Base-by-base conservation (phyloP, 2,329 filamentous ascomycete genomes). In the Ceratocystis papillata region DNA sequence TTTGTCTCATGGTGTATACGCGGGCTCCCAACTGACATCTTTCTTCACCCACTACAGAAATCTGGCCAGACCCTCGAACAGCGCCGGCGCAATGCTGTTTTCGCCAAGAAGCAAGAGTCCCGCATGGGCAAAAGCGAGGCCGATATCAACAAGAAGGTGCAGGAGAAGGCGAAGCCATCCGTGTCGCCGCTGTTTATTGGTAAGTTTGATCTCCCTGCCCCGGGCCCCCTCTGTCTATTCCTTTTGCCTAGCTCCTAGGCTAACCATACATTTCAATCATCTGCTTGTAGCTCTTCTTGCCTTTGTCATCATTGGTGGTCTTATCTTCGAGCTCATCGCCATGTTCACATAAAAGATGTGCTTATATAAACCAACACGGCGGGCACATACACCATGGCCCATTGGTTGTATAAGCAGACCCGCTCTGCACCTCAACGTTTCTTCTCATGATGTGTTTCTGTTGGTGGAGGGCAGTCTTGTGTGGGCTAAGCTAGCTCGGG, bases 31-130 rank as follows among this genome's bases (percentile, higher is more conserved):
- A 8, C 48, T n/a, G 65, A 67, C 25, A 33, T 66, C 41, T 46
- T 59, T 53, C 48, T 30, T 50, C 28, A 20, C 22, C 33, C 17
- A 5, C 60, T 59, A 53, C 67, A 72, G 66, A 65, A 67, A 59
- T 50, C 30, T 28, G 46, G 63, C 67, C 89, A 93, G 86, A 94
- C 89, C 71, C 89, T 87, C 71, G 83, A 90, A 76, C 90, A 94
- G 80, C 87, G 89, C 75, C 85, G 85, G 73, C 86, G 87, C 69
- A 94, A 94, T 79, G 83, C 83, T 73, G 87, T 88, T 77, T 95
- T 90, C 77, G 86, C 82, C 70, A 87, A 87, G 74, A 81, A 83
- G 65, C 86, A 93, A 74, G 85, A 88, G 74, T 78, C 80, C 68
- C 88, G 86, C 74, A 87, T 88, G 75, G 89, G 89, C 77, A 90